Evolutionary conservation across 2,329 filamentous ascomycete species (phyloP).

Genomic region (Zymoseptoria ardabiliae): DNA sequence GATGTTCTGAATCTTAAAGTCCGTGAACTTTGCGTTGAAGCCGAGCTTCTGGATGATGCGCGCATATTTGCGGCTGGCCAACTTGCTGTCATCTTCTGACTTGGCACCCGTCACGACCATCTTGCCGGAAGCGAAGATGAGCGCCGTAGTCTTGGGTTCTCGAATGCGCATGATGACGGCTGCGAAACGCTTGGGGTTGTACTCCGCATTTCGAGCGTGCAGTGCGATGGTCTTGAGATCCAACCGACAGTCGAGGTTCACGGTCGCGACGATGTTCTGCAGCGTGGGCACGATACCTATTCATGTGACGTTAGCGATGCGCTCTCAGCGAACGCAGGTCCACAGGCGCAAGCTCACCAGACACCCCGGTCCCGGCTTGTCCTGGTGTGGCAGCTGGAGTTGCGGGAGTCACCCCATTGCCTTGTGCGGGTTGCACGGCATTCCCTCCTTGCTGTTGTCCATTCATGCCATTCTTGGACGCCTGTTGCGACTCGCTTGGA

Average conservation of each 20-base stretch:
- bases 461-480: slow-evolving; percentile 44
- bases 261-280: slow-evolving; percentile 61
- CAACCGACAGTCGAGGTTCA: slow-evolving; percentile 93
- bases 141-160: slow-evolving; percentile 93
- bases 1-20: slow-evolving; percentile 99
- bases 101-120: slow-evolving; percentile 99
- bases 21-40: slow-evolving; percentile 98
- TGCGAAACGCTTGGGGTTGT: slow-evolving; percentile 70
- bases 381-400: slow-evolving; percentile 90
- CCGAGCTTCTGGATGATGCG: slow-evolving; percentile 99
- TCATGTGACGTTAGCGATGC: slow-evolving; percentile 59
- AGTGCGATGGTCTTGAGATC: slow-evolving; percentile 98
- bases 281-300: slow-evolving; percentile 32
- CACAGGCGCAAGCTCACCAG: slow-evolving; percentile 49
- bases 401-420: slow-evolving; percentile 71
- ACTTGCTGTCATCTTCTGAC: slow-evolving; percentile 94
- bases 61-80: slow-evolving; percentile 94
- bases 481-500: slow-evolving; percentile 62
- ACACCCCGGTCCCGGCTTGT: slow-evolving; percentile 58
- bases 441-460: slow-evolving; percentile 42
- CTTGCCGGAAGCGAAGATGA: slow-evolving; percentile 98
- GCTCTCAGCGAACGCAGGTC: slow-evolving; percentile 37
- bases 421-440: slow-evolving; percentile 11
- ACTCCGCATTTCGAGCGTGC: slow-evolving; percentile 96
- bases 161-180: slow-evolving; percentile 89